Percentiles rank a stretch among this genome's conserved stretches.
Conservation (phyloP, 495 filamentous ascomycete genomes). For the Sphaerosporella brunnea region DNA sequence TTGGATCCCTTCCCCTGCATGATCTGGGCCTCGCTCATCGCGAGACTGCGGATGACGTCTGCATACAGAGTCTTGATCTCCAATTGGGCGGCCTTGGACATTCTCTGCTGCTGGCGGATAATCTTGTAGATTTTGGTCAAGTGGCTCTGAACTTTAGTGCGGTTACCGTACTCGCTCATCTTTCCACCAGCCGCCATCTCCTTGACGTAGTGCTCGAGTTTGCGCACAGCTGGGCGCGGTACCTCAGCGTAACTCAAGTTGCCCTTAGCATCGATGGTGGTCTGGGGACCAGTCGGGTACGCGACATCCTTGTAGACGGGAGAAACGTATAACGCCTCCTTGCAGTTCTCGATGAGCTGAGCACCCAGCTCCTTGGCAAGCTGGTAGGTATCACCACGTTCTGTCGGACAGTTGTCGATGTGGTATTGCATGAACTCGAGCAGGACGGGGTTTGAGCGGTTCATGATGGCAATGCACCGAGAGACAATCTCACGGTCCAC, state of each 20-base stretch:
- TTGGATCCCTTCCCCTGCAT: slow-evolving; percentile 61
- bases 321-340: slow-evolving; percentile 61
- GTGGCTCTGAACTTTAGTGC: slow-evolving; percentile 93
- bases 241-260: slow-evolving; percentile 79
- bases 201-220: slow-evolving; percentile 94
- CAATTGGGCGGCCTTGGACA: slow-evolving; percentile 82
- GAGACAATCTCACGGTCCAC: slow-evolving; percentile 97
- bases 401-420: slow-evolving; percentile 95
- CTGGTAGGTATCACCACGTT: slow-evolving; percentile 91
- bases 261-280: slow-evolving; percentile 72
- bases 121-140: slow-evolving; percentile 87
- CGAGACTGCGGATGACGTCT: slow-evolving; percentile 77
- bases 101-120: slow-evolving; percentile 89
- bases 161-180: slow-evolving; percentile 95
- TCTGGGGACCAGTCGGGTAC: slow-evolving; percentile 77
- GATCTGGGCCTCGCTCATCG: slow-evolving; percentile 96
- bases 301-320: slow-evolving; percentile 93
- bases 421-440: slow-evolving; percentile 99
- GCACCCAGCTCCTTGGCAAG: slow-evolving; percentile 90
- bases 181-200: slow-evolving; percentile 98
- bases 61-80: slow-evolving; percentile 90
- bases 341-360: slow-evolving; percentile 93
- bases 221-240: slow-evolving; percentile 75
- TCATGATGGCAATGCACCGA: slow-evolving; percentile 98
- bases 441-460: slow-evolving; percentile 84